Conservation (phyloP, 2,329 filamentous ascomycete species). For the Didymella pinodella region DNA sequence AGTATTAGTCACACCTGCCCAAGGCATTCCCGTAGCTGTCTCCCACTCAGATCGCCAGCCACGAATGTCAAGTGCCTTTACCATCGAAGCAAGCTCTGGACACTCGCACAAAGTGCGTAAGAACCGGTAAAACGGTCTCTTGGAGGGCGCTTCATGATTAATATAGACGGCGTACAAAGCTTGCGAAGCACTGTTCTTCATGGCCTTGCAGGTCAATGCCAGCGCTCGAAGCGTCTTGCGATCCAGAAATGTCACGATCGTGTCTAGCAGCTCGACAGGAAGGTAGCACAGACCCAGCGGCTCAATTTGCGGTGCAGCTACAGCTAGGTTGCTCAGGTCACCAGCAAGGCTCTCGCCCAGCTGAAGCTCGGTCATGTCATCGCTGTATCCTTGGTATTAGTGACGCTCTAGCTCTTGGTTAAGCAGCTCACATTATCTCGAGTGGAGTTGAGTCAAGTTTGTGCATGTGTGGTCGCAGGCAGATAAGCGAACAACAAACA, state of each 20-base stretch:
- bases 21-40: slow-evolving; percentile 7
- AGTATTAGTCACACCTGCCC: background rate
- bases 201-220: background rate
- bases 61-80: slow-evolving; percentile 16
- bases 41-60: slow-evolving; percentile 24
- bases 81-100: slow-evolving; percentile 4
- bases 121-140: slow-evolving; percentile 1
- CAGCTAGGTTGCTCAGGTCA: background rate
- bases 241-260: background rate
- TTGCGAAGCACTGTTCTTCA: background rate
- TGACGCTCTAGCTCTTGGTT: background rate
- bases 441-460: background rate
- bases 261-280: background rate
- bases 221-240: background rate
- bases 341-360: background rate
- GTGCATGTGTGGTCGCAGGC: background rate
- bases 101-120: slow-evolving; percentile 6
- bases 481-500: background rate
- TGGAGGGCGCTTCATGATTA: background rate
- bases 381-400: background rate
- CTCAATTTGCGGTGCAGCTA: background rate
- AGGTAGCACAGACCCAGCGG: background rate
- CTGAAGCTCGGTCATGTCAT: background rate
- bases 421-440: background rate
- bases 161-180: slow-evolving; percentile 2